Evolutionary conservation across 129 eudicot genomes (phyloP), one percentile per base, ranked within the genome.

Genomic region (Saposhnikovia divaricata): DNA sequence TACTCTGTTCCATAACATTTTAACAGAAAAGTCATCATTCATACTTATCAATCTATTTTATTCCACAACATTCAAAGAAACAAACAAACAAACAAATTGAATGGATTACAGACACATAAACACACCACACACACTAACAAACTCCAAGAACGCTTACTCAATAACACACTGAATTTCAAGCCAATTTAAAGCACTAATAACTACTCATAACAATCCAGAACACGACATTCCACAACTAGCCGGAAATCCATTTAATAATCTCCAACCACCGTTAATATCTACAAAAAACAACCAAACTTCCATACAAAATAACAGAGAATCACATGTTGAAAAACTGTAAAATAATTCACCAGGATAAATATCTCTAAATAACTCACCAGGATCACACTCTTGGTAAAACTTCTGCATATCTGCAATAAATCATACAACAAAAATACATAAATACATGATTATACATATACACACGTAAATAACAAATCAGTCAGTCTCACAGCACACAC

Each of bases 311-410:
- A 14, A 50, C 57, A 50, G 23, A 50, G 2, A 16, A 16, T 18
- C 4, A 50, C 57, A 16, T 16, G 2, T 34, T 3, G 2, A 18
- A 18, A 15, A 34, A 15, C 27, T 19, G 19, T 37, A 19, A 31
- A 3, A 37, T 28, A 37, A 31, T 4, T 37, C 15, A 70, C 28
- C 6, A n/a, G 15, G 16, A 61, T 34, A 34, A 34, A 34, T 34
- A 34, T 0, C 37, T 34, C 2, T 25, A 40, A 43, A 79, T 38
- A 80, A 44, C 89, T 88, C 74, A 92, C 97, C 97, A 79, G 94
- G 97, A 86, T 89, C 94, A 53, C 97, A 92, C 74, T 85, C 80
- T 82, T 89, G 90, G 79, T 80, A 88, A 46, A 90, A 92, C 63
- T 84, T 92, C 21, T 86, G 85, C 69, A 90, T 92, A 28, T 92